Base-by-base conservation (phyloP, 257 asterid genomes). In the Osmanthus fragrans region DNA sequence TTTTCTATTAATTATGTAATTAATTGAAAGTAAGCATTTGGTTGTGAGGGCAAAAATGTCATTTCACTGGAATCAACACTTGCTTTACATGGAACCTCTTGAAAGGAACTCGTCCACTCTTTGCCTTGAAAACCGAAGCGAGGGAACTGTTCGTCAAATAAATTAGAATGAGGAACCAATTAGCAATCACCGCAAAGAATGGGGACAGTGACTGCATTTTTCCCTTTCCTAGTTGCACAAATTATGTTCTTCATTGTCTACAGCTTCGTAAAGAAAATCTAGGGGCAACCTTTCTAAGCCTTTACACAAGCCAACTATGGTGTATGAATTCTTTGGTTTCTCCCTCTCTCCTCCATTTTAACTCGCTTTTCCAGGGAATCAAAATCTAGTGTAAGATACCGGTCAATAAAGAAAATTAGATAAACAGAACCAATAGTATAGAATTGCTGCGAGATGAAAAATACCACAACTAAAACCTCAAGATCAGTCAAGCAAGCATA, bases 401-500 rank as follows among this genome's bases (percentile, higher is more conserved):
- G 7, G 33, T 39, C 51, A 78, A 77, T 60, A 15, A 63, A 63
- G 67, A 21, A 56, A 58, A 13, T 39, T 42, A 12, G 11, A 45
- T 72, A 72, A 72, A 29, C 42, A 25, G 37, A 34, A 34, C 19
- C 73, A 42, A 23, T 58, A 54, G 18, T 39, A n/a, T 4, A 49
- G 72, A 33, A 27, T 60, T 29, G 54, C 25, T 72, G 77, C 18
- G 21, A 25, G 42, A 19, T 56, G 56, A 65, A 19, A 65, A 73
- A 73, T 63, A 49, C 69, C 42, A n/a, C 54, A 78, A 71, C 25
- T 71, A 27, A 30, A 40, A 19, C 76, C 76, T 29, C 73, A 30
- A 45, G 77, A 27, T 45, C 75, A n/a, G 64, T 45, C 4, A n/a
- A 45, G 56, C 18, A 42, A 13, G 40, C 29, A 54, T 21, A 73